phyloP scores from a whole-genome alignment of 257 asterid species.

The Buddleja alternifolia region DNA sequence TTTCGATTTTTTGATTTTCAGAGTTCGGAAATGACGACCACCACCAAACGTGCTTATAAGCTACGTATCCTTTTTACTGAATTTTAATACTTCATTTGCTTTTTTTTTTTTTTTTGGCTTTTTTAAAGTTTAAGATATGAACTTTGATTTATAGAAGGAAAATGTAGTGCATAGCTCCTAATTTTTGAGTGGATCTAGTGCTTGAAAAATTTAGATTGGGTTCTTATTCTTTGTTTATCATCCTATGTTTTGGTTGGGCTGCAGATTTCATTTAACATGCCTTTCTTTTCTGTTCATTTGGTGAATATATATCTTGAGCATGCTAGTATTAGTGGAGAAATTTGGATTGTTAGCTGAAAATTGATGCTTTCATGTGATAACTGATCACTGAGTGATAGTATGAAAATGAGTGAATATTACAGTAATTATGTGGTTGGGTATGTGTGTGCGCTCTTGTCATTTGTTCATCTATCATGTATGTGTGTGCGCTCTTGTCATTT shows the following conservation, averaged over 20 bases:
- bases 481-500: too few species aligned
- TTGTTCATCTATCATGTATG: constrained; percentile 16
- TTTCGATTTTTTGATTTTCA: constrained; percentile 27
- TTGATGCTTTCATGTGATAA: not conserved
- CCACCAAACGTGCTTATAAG: constrained; percentile 98
- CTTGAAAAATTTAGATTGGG: constrained; percentile 13
- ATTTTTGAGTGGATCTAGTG: constrained; percentile 42
- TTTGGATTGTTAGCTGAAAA: constrained; percentile 27
- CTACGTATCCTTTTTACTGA: constrained; percentile 82
- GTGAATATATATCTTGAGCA: not conserved
- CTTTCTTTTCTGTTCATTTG: constrained; percentile 5
- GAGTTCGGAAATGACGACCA: constrained; percentile 61
- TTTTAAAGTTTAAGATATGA: not conserved
- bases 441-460: not conserved
- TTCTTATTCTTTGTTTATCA: constrained; percentile 13
- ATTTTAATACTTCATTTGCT: constrained; percentile 15
- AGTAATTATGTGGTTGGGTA: not conserved
- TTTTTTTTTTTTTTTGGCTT: not conserved
- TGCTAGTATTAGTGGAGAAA: not conserved
- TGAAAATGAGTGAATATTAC: not conserved
- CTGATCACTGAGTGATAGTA: not conserved
- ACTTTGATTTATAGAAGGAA: constrained; percentile 23
- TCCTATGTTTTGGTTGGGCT: constrained; percentile 15
- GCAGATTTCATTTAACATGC: not conserved
- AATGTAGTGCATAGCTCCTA: constrained; percentile 7